Conservation (phyloP, 2,329 filamentous ascomycete species). For the Zymoseptoria passerinii region DNA sequence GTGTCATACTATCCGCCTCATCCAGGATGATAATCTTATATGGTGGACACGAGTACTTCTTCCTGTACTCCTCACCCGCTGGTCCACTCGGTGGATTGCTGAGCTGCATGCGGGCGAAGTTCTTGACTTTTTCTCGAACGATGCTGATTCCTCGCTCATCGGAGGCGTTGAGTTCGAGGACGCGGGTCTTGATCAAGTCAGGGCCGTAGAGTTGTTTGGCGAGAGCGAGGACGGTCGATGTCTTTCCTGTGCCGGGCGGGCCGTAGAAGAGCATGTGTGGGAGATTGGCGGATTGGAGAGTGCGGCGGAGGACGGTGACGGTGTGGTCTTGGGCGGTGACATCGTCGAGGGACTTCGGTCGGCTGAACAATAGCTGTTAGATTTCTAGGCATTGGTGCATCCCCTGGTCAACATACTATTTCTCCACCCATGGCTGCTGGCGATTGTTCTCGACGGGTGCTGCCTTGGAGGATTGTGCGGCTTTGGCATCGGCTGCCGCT, state of each 20-base stretch:
- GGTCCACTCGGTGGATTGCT: constrained; percentile 63
- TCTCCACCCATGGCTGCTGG: constrained; percentile 82
- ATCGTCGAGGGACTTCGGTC: constrained; percentile 87
- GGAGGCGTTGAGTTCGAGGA: constrained; percentile 98
- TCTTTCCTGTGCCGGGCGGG: constrained; percentile 95
- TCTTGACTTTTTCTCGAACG: constrained; percentile 94
- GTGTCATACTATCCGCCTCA: constrained; percentile 97
- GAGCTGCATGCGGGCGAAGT: constrained; percentile 92
- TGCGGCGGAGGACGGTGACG: constrained; percentile 82
- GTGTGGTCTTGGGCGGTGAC: constrained; percentile 97
- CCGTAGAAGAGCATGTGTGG: constrained; percentile 99
- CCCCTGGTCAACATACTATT: constrained; percentile 13
- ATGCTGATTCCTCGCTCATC: constrained; percentile 97
- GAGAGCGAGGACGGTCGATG: constrained; percentile 90
- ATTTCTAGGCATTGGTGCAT: background rate
- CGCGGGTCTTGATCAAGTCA: constrained; percentile 81
- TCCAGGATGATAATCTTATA: constrained; percentile 99
- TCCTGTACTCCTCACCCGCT: constrained; percentile 51
- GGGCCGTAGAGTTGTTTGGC: constrained; percentile 97
- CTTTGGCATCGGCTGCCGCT: constrained; percentile 59
- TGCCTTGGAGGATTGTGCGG: constrained; percentile 63
- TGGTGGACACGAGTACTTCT: constrained; percentile 81
- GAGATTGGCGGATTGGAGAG: constrained; percentile 91
- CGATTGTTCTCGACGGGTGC: constrained; percentile 54
- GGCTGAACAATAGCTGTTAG: constrained; percentile 46